Conservation (phyloP, 768 basidiomycete genomes). For the Zangia roseola region DNA sequence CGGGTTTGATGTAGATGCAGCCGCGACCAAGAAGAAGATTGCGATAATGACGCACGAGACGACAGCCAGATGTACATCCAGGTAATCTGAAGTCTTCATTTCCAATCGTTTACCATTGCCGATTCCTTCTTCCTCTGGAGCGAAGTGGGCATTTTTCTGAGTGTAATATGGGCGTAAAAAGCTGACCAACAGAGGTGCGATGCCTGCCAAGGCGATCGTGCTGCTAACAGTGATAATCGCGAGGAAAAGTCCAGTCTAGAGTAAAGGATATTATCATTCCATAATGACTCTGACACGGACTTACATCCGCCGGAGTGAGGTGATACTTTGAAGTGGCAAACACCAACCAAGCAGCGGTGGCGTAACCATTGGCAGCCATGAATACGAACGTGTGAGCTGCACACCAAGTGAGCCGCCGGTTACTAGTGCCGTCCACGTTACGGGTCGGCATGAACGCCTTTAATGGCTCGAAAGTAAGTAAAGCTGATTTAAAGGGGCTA, state of each 20-base stretch:
- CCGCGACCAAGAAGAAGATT: conserved; percentile 13
- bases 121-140: neutral
- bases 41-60: conserved; percentile 16
- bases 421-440: conserved; percentile 17
- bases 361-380: conserved; percentile 14
- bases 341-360: conserved; percentile 18
- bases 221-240: conserved; percentile 15
- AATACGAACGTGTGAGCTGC: conserved; percentile 27
- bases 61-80: conserved; percentile 30
- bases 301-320: conserved; percentile 29
- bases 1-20: conserved; percentile 5
- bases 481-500: neutral
- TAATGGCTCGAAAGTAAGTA: conserved; percentile 24
- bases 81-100: conserved; percentile 18
- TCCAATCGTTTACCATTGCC: neutral
- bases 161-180: conserved; percentile 26
- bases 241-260: conserved; percentile 30
- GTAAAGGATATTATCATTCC: neutral
- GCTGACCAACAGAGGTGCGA: conserved; percentile 23
- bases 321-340: conserved; percentile 25
- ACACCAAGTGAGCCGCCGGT: conserved; percentile 33
- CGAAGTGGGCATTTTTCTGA: neutral
- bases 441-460: conserved; percentile 20
- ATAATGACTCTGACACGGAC: neutral
- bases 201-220: conserved; percentile 16